Conservation (phyloP, 164 flowering plant species). For the Aristolochia californica region DNA sequence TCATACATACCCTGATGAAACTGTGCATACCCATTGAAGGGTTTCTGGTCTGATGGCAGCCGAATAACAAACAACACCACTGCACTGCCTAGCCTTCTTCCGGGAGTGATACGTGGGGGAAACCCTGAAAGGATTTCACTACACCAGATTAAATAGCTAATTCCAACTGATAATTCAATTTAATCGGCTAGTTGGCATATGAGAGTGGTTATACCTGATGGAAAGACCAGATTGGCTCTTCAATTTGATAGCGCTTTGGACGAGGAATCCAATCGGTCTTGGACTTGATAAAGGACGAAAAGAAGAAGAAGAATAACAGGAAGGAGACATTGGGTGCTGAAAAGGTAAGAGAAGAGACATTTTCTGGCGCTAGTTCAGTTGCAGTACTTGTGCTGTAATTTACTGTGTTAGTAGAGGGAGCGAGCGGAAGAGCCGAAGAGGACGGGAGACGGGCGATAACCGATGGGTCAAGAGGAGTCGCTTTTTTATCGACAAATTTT, state of each 20-base stretch:
- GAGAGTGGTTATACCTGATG: neutral
- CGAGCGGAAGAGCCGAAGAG: neutral
- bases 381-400: too few species aligned
- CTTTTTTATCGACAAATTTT: too few species aligned
- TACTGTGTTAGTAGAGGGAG: neutral
- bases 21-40: conserved; percentile 13
- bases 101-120: neutral
- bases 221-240: neutral
- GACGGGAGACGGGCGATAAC: too few species aligned
- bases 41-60: neutral
- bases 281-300: neutral
- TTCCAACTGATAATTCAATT: too few species aligned
- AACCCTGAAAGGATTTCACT: conserved; percentile 6
- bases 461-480: too few species aligned
- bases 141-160: too few species aligned
- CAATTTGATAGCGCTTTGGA: neutral
- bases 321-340: neutral
- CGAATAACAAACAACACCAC: conserved; percentile 1
- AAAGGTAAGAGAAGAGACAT: conserved; percentile 4
- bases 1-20: conserved; percentile 9
- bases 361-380: too few species aligned
- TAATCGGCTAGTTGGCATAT: too few species aligned
- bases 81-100: neutral
- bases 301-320: neutral
- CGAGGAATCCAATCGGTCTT: neutral